Base-by-base conservation (phyloP, 768 basidiomycete genomes). In the Mycena haematopus region DNA sequence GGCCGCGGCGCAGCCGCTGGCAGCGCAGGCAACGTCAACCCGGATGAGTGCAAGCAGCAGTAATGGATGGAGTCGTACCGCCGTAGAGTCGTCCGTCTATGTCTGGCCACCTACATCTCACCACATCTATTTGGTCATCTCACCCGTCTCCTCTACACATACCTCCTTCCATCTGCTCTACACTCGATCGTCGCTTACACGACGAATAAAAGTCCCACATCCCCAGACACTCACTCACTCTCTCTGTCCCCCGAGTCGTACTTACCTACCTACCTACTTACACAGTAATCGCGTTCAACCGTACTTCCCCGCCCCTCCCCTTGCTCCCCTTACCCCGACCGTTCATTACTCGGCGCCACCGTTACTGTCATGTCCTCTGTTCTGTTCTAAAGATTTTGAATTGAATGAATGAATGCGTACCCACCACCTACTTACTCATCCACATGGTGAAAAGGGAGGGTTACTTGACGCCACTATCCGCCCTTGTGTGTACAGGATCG, bases 41-140 rank as follows among this genome's bases (percentile, higher is more conserved):
- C 92, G 1, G 89, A 93, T 72, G 94, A 96, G 75, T 96, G 94
- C 84, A 93, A 94, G 81, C 91, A 95, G 74, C 93, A 95, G 88
- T 95, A 56, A 33, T 47, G 46, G 6, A 36, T 24, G 22, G 15
- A 21, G 11, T 2, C 9, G 33, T 22, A 10, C 17, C 5, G n/a
- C 14, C 46, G n/a, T 45, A 42, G 40, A 42, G 40, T 42, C 40
- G 21, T 19, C 21, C 21, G 44, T 9, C 44, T 31, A 31, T n/a
- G n/a, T n/a, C n/a, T n/a, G n/a, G n/a, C n/a, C 14, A n/a, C 40
- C 17, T 42, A 7, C 40, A 19, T 31, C 29, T 31, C 29, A 9
- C 9, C 29, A 5, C 29, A 31, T 21, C 44, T 45, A 45, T 45
- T 45, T 10, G 40, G 17, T 42, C 40, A 42, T 38, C 36, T 38